Evolutionary conservation across 2,329 filamentous ascomycete genomes (phyloP).

Genomic region (Samsoniella hepiali): DNA sequence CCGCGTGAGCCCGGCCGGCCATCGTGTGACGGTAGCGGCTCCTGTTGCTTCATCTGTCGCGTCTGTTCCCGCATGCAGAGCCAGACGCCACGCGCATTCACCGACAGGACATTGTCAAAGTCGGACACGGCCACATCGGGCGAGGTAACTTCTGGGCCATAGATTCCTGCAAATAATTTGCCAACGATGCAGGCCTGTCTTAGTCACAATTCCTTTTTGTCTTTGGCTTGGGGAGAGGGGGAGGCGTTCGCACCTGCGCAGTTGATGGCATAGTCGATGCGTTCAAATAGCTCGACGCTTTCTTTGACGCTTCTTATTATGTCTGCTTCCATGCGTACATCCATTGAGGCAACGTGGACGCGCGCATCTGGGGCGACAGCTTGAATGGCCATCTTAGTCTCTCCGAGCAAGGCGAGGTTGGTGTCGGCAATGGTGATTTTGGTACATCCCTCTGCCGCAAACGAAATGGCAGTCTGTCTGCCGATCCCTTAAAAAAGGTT

Average conservation of each 20-base stretch:
- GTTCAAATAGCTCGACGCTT: conserved; percentile 33
- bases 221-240: not conserved
- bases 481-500: conserved; percentile 38
- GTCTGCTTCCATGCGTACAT: conserved; percentile 35
- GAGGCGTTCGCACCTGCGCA: conserved; percentile 34
- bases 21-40: conserved; percentile 41
- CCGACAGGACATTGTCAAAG: conserved; percentile 41
- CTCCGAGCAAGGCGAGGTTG: conserved; percentile 30
- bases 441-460: conserved; percentile 42
- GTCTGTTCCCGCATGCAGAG: conserved; percentile 42
- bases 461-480: conserved; percentile 40
- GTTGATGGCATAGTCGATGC: conserved; percentile 47
- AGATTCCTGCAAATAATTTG: conserved; percentile 29
- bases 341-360: conserved; percentile 29
- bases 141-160: conserved; percentile 36
- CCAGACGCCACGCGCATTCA: conserved; percentile 46
- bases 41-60: conserved; percentile 42
- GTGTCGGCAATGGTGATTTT: conserved; percentile 41
- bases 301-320: conserved; percentile 33
- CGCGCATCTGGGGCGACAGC: conserved; percentile 27
- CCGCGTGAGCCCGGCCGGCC: conserved; percentile 40
- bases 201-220: not conserved
- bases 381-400: conserved; percentile 32
- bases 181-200: not conserved
- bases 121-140: conserved; percentile 34